phyloP scores from a whole-genome alignment of 805 yeast genomes.

The Hagleromyces aurorensis region DNA sequence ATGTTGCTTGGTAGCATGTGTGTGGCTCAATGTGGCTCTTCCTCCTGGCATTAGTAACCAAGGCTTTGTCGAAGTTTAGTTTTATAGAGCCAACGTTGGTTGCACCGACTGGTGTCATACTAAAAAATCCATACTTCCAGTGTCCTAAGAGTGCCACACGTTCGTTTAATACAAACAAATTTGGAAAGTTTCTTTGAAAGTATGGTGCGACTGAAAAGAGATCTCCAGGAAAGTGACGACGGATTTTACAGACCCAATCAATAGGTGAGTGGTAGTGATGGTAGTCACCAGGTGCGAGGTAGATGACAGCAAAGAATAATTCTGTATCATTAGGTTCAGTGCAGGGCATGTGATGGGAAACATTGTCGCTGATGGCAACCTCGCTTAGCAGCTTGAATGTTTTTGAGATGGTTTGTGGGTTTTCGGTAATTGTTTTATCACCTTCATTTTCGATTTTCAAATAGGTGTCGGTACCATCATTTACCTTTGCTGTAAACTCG shows the following conservation, averaged over 20 bases:
- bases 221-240: slow-evolving; percentile 96
- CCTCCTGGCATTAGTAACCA: slow-evolving; percentile 69
- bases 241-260: slow-evolving; percentile 87
- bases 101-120: slow-evolving; percentile 99
- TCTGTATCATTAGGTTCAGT: slow-evolving; percentile 40
- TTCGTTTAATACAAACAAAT: slow-evolving; percentile 86
- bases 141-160: slow-evolving; percentile 91
- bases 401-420: slow-evolving; percentile 24
- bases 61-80: slow-evolving; percentile 83
- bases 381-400: slow-evolving; percentile 35
- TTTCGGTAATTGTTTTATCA: slow-evolving; percentile 44
- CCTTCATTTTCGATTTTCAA: slow-evolving; percentile 56
- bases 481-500: slow-evolving; percentile 51
- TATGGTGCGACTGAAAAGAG: slow-evolving; percentile 94
- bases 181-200: slow-evolving; percentile 80
- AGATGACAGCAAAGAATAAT: slow-evolving; percentile 82
- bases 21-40: slow-evolving; percentile 47
- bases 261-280: slow-evolving; percentile 96
- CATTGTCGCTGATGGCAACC: slow-evolving; percentile 19
- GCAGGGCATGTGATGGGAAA: slow-evolving; percentile 9
- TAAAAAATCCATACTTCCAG: slow-evolving; percentile 95
- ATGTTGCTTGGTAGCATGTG: slow-evolving; percentile 91
- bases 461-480: slow-evolving; percentile 14
- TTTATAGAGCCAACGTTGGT: slow-evolving; percentile 96
- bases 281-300: slow-evolving; percentile 96